A percentile compares a stretch with the other conserved stretches of the same genome.
Conservation (phyloP, 768 basidiomycete species). For the Termitomyces sp. region DNA sequence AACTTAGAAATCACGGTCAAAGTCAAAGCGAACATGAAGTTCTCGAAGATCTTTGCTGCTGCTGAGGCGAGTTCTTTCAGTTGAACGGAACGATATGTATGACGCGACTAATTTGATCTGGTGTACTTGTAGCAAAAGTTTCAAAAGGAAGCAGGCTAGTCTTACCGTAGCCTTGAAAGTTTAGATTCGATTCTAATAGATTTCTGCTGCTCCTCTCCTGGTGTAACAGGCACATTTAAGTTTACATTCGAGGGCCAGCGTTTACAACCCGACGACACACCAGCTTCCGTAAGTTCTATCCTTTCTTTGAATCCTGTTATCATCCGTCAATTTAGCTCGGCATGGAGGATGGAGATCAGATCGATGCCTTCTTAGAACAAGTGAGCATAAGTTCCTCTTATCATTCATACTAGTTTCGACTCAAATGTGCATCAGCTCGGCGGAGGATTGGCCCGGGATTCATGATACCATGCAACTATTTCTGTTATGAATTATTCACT, state of each 20-base stretch:
- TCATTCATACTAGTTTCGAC: not conserved
- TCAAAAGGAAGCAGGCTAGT: slow-evolving; percentile 45
- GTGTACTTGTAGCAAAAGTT: slow-evolving; percentile 44
- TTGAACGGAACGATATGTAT: not conserved
- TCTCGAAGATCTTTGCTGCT: slow-evolving; percentile 62
- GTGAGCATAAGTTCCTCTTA: slow-evolving; percentile 5
- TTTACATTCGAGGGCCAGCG: slow-evolving; percentile 55
- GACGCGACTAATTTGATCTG: not conserved
- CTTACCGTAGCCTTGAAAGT: not conserved
- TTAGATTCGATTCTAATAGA: not conserved
- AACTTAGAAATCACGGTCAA: slow-evolving; percentile 65
- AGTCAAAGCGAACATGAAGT: slow-evolving; percentile 58
- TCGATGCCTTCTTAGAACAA: slow-evolving; percentile 17
- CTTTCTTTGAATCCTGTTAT: not conserved
- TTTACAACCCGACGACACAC: slow-evolving; percentile 43
- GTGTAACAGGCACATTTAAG: slow-evolving; percentile 50
- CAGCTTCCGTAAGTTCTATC: slow-evolving; percentile 38
- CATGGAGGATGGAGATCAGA: slow-evolving; percentile 19
- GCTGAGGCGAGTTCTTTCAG: slow-evolving; percentile 45
- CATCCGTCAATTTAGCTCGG: slow-evolving; percentile 6
- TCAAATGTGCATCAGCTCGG: slow-evolving; percentile 8
- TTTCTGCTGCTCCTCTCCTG: not conserved
- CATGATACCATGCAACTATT: slow-evolving; percentile 3
- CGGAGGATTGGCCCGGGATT: slow-evolving; percentile 6
- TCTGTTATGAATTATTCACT: not conserved